Evolutionary conservation across 164 flowering plant genomes (phyloP).

Genomic region (Magnolia changhungtana): DNA sequence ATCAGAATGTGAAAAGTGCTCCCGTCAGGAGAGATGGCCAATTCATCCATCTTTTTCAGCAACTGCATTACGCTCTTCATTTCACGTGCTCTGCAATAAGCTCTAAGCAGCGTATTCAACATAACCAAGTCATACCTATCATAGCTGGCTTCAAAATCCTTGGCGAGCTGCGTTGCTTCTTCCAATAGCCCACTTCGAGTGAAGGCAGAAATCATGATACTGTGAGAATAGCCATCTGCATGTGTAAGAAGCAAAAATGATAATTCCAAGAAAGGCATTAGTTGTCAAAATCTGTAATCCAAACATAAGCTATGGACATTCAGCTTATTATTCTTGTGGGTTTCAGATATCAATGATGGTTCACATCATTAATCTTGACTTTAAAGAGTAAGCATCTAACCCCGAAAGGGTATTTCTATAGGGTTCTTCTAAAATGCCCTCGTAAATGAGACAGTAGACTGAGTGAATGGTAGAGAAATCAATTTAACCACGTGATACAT

Average conservation of each 20-base stretch:
- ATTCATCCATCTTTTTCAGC: slow-evolving; percentile 80
- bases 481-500: neutral
- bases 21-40: slow-evolving; percentile 70
- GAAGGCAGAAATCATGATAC: slow-evolving; percentile 86
- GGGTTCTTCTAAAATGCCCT: neutral
- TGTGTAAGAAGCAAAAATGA: neutral
- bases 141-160: slow-evolving; percentile 56
- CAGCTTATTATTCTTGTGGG: neutral
- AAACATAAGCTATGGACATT: neutral
- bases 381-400: neutral
- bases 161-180: slow-evolving; percentile 76
- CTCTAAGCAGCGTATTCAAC: slow-evolving; percentile 73
- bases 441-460: neutral
- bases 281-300: neutral
- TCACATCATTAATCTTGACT: neutral
- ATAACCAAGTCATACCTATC: slow-evolving; percentile 78
- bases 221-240: slow-evolving; percentile 81
- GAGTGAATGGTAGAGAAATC: neutral
- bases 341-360: neutral
- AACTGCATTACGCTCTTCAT: slow-evolving; percentile 81
- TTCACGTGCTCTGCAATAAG: slow-evolving; percentile 82
- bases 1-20: slow-evolving; percentile 70
- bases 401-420: neutral
- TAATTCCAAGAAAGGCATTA: neutral
- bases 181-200: slow-evolving; percentile 61